These are phyloP conservation scores for Mycosphaerella sp. DNA, from an alignment of 2,329 filamentous ascomycete genomes.

Conservation along the genomic window DNA sequence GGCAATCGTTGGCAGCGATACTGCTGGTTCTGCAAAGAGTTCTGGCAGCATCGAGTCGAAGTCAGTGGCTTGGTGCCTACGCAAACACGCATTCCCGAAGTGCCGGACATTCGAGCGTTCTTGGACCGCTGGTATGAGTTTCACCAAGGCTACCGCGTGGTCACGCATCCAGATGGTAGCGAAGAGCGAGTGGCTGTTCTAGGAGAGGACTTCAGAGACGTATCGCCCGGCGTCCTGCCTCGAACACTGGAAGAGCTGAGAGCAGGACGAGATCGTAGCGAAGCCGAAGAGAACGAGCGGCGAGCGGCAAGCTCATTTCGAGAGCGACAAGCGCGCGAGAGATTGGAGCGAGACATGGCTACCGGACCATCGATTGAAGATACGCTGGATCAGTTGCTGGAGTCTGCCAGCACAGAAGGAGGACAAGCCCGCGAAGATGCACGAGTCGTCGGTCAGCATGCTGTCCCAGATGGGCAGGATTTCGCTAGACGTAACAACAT, in stretches of 20 bases:
- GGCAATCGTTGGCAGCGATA: constrained; percentile 48
- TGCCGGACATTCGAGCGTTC: constrained; percentile 45
- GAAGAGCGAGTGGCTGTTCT: constrained; percentile 43
- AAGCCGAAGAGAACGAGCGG: constrained; percentile 23
- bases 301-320: constrained; percentile 6
- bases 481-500: constrained; percentile 13
- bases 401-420: constrained; percentile 29
- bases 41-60: constrained; percentile 44
- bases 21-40: constrained; percentile 49
- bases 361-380: constrained; percentile 29
- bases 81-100: constrained; percentile 43
- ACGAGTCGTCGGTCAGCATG: no score
- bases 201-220: constrained; percentile 44
- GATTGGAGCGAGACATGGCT: constrained; percentile 12
- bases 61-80: constrained; percentile 39
- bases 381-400: constrained; percentile 32
- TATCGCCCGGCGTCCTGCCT: constrained; percentile 44
- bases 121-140: constrained; percentile 46
- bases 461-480: background rate
- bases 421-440: background rate
- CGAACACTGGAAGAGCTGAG: constrained; percentile 44
- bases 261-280: constrained; percentile 30
- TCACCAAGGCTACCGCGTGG: constrained; percentile 42
- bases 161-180: constrained; percentile 37
- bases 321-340: background rate